Evolutionary conservation across 108 stramenopile genomes (phyloP), one percentile per base, ranked within the genome.

Genomic region (Skeletonema marinoi): DNA sequence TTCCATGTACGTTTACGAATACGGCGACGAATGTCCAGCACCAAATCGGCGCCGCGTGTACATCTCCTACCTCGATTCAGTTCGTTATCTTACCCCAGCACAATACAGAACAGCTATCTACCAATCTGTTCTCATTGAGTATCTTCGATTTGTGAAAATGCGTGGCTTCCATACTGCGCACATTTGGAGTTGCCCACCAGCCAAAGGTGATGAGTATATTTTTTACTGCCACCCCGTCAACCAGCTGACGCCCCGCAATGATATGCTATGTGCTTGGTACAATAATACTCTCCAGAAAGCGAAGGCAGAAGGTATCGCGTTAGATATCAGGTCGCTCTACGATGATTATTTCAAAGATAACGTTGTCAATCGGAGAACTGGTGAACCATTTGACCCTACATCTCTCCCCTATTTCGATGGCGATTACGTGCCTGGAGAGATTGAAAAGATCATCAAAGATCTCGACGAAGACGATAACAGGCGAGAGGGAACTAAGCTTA

Each of bases 171-270:
- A 96, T 78, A 98, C 96, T 4, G 97, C 97, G 17, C 96, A 97
- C 71, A 98, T 99, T 48, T 99, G 98, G 98, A 96, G 96, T 67
- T 99, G 98, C 62, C 98, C 98, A 21, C 98, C 97, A 9, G 78
- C 91, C 14, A 94, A 95, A 61, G 98, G 97, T 11, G 98, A 99
- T 73, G 98, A 97, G 62, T 98, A 98, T 78, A 97, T 99, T 59
- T 93, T 97, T 66, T 83, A 95, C 78, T 83, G 90, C 51, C 95
- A 97, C 74, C 97, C 97, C 10, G 62, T 82, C 11, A 65, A 89
- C 17, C 93, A 96, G 76, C 63, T 87, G 65, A 90, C 90, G 30
- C 96, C 97, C 4, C 87, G 84, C 68, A 96, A 95, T 66, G 96
- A 96, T 68, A 90, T 93, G 82, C 83, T 99, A 6, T 79, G 95